These are phyloP conservation scores for Eucalyptus tenuipes DNA, from an alignment of 345 rosid species.

Conservation along the genomic window DNA sequence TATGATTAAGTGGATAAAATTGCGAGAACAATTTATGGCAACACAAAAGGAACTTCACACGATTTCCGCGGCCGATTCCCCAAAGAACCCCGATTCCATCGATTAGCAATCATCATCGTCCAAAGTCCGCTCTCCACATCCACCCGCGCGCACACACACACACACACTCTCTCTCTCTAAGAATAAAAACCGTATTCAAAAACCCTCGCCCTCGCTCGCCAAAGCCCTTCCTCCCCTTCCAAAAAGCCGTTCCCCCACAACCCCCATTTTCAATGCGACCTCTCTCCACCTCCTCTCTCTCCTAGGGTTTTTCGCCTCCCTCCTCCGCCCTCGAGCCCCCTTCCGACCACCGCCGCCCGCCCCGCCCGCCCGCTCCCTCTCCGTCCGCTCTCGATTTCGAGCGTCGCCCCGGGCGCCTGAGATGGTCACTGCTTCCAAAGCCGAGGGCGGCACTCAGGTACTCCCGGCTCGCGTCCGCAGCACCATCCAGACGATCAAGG, in stretches of 20 bases:
- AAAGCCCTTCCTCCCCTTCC: slow-evolving; percentile 9
- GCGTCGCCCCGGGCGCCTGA: background rate
- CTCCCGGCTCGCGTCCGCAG: slow-evolving; percentile 38
- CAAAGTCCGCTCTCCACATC: background rate
- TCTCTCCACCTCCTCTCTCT: background rate
- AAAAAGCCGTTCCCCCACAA: background rate
- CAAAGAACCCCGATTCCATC: background rate
- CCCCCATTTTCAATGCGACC: background rate
- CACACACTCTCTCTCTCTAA: background rate
- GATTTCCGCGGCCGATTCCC: background rate
- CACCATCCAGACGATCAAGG: slow-evolving; percentile 62
- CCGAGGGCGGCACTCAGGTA: slow-evolving; percentile 5
- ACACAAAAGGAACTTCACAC: background rate
- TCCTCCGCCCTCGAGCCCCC: background rate
- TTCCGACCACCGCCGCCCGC: background rate
- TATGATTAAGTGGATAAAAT: background rate
- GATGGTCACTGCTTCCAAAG: slow-evolving; percentile 30
- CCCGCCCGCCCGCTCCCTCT: background rate
- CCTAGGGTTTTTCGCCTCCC: background rate
- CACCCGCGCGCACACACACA: background rate
- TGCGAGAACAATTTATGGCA: background rate
- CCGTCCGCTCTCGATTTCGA: background rate
- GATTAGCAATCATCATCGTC: background rate
- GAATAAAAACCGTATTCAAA: slow-evolving; percentile 8
- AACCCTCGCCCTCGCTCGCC: slow-evolving; percentile 24